Base-by-base conservation (phyloP, 163 green algal genomes). In the Picocystis sp. region DNA sequence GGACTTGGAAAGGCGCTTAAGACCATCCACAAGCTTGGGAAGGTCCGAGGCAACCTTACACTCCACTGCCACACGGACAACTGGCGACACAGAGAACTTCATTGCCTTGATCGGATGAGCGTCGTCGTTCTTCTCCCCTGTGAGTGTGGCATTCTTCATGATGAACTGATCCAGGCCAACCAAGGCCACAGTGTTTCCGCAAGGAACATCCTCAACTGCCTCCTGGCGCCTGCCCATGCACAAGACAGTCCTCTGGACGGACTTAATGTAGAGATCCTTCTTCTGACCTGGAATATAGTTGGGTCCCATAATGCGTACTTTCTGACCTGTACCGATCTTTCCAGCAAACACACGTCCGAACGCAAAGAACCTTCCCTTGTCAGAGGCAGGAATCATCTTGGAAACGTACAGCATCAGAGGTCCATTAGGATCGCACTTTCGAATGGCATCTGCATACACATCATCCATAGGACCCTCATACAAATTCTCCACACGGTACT, bases 131-230 rank as follows among this genome's bases (percentile, higher is more conserved):
- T 77, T 80, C 67, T 98, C 86, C 45, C 82, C 80, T 43, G 84
- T 87, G 52, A 99, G 73, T 42, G 91, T 99, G 22, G 91, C 91
- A 55, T 94, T 99, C 83, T 99, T 99, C 63, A 77, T 87, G 75
- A 99, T 99, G 87, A 95, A 96, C 81, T 95, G 83, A 73, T 99
- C 91, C 65, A 99, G 81, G 29, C 91, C 91, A 10, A 99, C 89
- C 67, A 98, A 76, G 8, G 91, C 91, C 33, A 97, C 88, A 25
- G 89, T 98, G 87, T 98, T 98, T 43, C 80, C 91, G 69, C 86
- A 97, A 22, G 91, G 91, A 63, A 99, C 91, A 58, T 93, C 76
- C 80, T 99, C 91, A 6, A 99, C 91, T 15, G 91, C 87, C 68
- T 99, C 91, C 75, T 98, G 81, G 45, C 78, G 72, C 70, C 82